Evolutionary conservation across 2,329 filamentous ascomycete genomes (phyloP).

Genomic region (Curvularia verruculosa): DNA sequence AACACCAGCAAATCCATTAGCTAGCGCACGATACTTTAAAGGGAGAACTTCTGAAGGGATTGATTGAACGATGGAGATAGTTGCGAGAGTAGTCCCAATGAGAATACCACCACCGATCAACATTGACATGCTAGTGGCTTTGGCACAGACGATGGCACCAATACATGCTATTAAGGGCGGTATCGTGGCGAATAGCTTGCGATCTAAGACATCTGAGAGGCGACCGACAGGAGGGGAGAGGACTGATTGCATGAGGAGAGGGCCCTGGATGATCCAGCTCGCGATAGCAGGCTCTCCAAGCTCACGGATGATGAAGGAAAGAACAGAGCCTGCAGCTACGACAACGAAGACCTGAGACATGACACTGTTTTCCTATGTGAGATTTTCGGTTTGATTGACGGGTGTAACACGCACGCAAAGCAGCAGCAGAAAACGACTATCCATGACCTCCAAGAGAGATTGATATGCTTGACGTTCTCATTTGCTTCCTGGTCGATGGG

Average conservation of each 20-base stretch:
- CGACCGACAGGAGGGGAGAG: slow-evolving; percentile 63
- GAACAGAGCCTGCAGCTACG: slow-evolving; percentile 61
- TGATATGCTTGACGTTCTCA: slow-evolving; percentile 50
- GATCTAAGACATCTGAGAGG: slow-evolving; percentile 62
- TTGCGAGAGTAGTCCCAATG: slow-evolving; percentile 61
- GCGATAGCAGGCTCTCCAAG: slow-evolving; percentile 58
- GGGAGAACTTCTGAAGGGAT: slow-evolving; percentile 64
- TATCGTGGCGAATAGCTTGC: slow-evolving; percentile 60
- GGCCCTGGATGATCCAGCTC: slow-evolving; percentile 65
- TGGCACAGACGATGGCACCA: slow-evolving; percentile 62
- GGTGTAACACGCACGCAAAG: slow-evolving; percentile 46
- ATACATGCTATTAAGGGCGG: slow-evolving; percentile 62
- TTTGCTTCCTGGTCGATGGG: slow-evolving; percentile 38
- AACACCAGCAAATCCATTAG: slow-evolving; percentile 60
- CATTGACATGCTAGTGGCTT: slow-evolving; percentile 62
- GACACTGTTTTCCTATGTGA: slow-evolving; percentile 39
- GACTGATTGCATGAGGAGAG: slow-evolving; percentile 63
- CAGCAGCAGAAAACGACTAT: slow-evolving; percentile 58
- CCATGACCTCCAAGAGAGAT: slow-evolving; percentile 63
- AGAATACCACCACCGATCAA: slow-evolving; percentile 64
- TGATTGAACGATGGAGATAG: slow-evolving; percentile 62
- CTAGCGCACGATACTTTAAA: slow-evolving; percentile 62
- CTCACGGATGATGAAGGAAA: slow-evolving; percentile 63
- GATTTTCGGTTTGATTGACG: slow-evolving; percentile 17
- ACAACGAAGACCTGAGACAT: slow-evolving; percentile 64